Evolutionary conservation across 2,329 filamentous ascomycete species (phyloP).

Genomic region (Botrytis hyacinthi): DNA sequence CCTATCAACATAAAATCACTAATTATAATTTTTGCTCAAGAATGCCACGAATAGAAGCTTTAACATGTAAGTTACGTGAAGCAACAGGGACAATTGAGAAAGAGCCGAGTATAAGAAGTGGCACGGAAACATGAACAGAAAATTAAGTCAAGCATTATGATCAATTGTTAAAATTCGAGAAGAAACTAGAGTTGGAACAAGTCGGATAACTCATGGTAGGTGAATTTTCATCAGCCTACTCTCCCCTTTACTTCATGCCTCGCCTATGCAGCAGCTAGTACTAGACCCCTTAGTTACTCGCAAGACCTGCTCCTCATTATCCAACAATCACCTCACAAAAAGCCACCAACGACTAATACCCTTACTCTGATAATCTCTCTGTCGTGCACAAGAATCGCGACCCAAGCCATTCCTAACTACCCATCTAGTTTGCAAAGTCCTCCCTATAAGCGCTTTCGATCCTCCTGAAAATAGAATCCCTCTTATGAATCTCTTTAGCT

Average conservation of each 20-base stretch:
- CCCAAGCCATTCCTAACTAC: too few relatives aligned
- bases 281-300: neutral
- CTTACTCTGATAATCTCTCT: neutral
- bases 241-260: neutral
- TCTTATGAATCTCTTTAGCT: neutral
- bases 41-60: neutral
- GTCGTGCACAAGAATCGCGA: rapidly evolving
- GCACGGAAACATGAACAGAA: neutral
- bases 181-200: neutral
- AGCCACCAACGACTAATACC: neutral
- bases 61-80: neutral
- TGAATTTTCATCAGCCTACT: neutral
- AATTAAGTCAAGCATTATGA: neutral
- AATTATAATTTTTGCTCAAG: neutral
- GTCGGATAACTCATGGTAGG: neutral
- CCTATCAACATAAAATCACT: neutral
- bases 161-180: neutral
- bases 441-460: neutral
- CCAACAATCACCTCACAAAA: neutral
- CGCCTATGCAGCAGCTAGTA: neutral
- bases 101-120: neutral
- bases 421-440: neutral
- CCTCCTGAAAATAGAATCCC: neutral
- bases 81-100: neutral
- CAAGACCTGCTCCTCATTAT: neutral